These are phyloP conservation scores for Erysimum cheiranthoides DNA, from an alignment of 345 rosid species.

Conservation along the genomic window DNA sequence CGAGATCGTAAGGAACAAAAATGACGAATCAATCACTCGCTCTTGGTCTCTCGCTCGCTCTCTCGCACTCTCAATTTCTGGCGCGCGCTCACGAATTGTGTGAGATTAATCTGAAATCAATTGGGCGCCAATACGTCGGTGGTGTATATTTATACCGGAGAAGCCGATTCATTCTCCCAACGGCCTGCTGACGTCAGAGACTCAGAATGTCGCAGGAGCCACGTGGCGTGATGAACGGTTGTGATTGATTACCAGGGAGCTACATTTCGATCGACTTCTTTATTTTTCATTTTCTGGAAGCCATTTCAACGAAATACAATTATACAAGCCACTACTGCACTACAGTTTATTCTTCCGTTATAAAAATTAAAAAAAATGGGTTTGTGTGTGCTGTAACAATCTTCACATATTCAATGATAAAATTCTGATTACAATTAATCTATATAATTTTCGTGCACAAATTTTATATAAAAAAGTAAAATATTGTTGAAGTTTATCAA, in stretches of 20 bases:
- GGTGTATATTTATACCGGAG: neutral
- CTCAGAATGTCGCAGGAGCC: neutral
- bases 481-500: neutral
- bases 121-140: conserved; percentile 18
- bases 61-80: neutral
- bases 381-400: neutral
- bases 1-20: neutral
- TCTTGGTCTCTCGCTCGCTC: neutral
- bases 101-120: neutral
- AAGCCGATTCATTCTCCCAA: neutral
- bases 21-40: neutral
- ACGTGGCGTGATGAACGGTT: conserved; percentile 14
- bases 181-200: neutral
- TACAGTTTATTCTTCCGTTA: too few relatives aligned
- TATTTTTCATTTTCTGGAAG: neutral
- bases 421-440: too few relatives aligned
- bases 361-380: neutral
- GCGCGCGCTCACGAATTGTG: neutral
- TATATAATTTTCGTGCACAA: too few relatives aligned
- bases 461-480: too few relatives aligned
- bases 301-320: neutral
- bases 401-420: neutral
- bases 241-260: neutral
- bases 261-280: neutral
- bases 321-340: too few relatives aligned